These are phyloP conservation scores for Ascochyta rabiei DNA, from an alignment of 2,329 filamentous ascomycete genomes.

Conservation along the genomic window DNA sequence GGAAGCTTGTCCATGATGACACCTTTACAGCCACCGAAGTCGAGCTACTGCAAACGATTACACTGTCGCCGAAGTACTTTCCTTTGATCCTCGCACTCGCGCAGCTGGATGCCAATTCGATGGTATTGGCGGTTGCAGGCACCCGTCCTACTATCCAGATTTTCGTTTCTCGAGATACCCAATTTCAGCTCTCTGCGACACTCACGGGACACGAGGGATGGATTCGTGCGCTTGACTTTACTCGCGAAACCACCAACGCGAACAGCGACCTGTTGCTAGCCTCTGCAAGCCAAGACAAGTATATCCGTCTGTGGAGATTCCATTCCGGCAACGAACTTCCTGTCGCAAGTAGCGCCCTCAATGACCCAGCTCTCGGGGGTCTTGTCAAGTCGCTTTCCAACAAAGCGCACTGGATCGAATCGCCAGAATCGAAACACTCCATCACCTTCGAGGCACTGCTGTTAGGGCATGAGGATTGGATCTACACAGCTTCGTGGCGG, in stretches of 20 bases:
- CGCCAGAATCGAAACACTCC: constrained; percentile 67
- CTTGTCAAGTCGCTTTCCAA: constrained; percentile 81
- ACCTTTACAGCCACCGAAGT: constrained; percentile 33
- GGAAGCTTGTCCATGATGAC: constrained; percentile 62
- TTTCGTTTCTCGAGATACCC: constrained; percentile 64
- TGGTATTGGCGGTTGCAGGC: constrained; percentile 82
- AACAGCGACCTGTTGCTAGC: constrained; percentile 78
- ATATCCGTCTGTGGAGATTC: constrained; percentile 90
- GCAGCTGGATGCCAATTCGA: constrained; percentile 60
- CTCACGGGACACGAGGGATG: constrained; percentile 92
- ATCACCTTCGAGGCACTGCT: constrained; percentile 93
- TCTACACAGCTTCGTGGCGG: constrained; percentile 85
- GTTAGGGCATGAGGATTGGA: constrained; percentile 97
- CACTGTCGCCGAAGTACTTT: constrained; percentile 78
- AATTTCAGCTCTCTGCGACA: constrained; percentile 76
- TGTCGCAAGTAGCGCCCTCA: constrained; percentile 59
- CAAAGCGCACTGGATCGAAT: constrained; percentile 80
- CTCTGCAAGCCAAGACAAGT: constrained; percentile 97
- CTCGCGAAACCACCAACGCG: constrained; percentile 61
- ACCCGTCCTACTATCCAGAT: constrained; percentile 84
- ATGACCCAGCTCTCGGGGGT: constrained; percentile 63
- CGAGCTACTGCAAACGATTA: constrained; percentile 60
- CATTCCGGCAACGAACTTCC: constrained; percentile 72
- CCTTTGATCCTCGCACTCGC: constrained; percentile 77
- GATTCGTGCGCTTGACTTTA: constrained; percentile 85